phyloP scores from a whole-genome alignment of 2,329 filamentous ascomycete genomes.

The Curvularia sp. region DNA sequence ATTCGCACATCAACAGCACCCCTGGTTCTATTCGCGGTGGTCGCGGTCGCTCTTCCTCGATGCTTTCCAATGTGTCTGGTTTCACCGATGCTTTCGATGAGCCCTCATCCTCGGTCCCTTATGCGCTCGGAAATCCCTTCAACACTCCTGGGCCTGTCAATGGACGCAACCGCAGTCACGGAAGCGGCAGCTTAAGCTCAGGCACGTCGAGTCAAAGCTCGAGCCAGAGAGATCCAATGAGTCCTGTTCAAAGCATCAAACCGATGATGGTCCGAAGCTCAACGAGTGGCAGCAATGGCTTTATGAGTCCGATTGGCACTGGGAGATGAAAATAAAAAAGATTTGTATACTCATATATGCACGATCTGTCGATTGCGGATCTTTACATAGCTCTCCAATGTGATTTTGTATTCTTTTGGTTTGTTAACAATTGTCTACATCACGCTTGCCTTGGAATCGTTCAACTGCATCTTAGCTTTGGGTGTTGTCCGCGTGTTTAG shows the following conservation, averaged over 20 bases:
- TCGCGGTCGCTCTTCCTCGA: constrained; percentile 59
- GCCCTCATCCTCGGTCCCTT: constrained; percentile 32
- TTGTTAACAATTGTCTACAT: background rate
- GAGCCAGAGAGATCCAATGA: constrained; percentile 50
- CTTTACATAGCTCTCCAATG: constrained; percentile 36
- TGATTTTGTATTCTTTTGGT: constrained; percentile 36
- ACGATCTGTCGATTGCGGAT: constrained; percentile 25
- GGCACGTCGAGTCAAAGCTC: constrained; percentile 51
- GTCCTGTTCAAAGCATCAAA: constrained; percentile 45
- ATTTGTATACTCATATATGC: constrained; percentile 10
- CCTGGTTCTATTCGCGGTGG: constrained; percentile 46
- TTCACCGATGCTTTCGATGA: constrained; percentile 58
- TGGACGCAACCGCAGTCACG: constrained; percentile 54
- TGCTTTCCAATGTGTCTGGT: constrained; percentile 60
- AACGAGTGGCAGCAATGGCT: constrained; percentile 38
- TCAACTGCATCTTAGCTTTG: background rate
- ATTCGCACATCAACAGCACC: constrained; percentile 41
- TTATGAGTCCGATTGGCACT: constrained; percentile 43
- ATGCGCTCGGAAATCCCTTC: constrained; percentile 47
- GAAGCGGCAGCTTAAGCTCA: constrained; percentile 56
- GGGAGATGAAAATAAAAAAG: constrained; percentile 33
- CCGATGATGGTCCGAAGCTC: constrained; percentile 45
- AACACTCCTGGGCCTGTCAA: constrained; percentile 49
- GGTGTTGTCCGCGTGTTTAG: background rate
- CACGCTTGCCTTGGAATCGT: background rate